Percentiles rank a stretch among this genome's conserved stretches.
Conservation (phyloP, 2,329 filamentous ascomycete genomes). For the Ustulina deusta region DNA sequence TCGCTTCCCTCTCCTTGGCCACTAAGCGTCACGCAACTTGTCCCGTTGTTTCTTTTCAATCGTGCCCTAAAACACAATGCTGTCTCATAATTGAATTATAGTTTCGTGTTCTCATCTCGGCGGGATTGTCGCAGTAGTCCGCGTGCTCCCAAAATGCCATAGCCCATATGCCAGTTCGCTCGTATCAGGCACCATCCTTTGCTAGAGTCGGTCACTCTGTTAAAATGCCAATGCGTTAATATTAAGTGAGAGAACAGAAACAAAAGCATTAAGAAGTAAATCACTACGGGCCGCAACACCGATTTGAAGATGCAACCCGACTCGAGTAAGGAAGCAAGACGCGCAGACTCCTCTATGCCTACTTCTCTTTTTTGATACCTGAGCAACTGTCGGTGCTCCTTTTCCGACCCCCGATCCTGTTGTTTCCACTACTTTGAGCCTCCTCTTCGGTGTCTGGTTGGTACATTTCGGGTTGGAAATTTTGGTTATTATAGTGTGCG, state of each 20-base stretch:
- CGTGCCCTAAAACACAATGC: slow-evolving; percentile 20
- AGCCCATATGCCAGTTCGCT: slow-evolving; percentile 27
- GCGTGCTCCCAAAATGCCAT: slow-evolving; percentile 20
- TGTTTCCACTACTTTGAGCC: slow-evolving; percentile 39
- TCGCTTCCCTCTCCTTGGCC: slow-evolving; percentile 11
- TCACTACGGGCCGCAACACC: slow-evolving; percentile 37
- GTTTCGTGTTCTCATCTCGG: slow-evolving; percentile 37
- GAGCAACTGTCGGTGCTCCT: slow-evolving; percentile 50
- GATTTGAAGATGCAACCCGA: slow-evolving; percentile 41
- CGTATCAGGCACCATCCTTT: slow-evolving; percentile 19
- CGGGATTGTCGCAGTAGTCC: slow-evolving; percentile 22
- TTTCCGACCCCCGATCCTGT: slow-evolving; percentile 47
- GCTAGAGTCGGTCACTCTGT: slow-evolving; percentile 19
- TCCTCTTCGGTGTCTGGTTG: slow-evolving; percentile 56
- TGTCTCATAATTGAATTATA: slow-evolving; percentile 24
- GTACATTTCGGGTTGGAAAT: slow-evolving; percentile 69
- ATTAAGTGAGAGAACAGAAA: slow-evolving; percentile 26
- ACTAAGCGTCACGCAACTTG: slow-evolving; percentile 32
- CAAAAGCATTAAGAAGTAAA: slow-evolving; percentile 14
- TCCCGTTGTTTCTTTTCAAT: slow-evolving; percentile 13
- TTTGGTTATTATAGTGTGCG: slow-evolving; percentile 74
- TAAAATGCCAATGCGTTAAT: slow-evolving; percentile 19
- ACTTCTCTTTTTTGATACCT: slow-evolving; percentile 50
- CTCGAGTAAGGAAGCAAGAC: slow-evolving; percentile 41
- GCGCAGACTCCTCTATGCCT: slow-evolving; percentile 46